Evolutionary conservation across 306 rosid species (phyloP).

Genomic region (Psophocarpus tetragonolobus): DNA sequence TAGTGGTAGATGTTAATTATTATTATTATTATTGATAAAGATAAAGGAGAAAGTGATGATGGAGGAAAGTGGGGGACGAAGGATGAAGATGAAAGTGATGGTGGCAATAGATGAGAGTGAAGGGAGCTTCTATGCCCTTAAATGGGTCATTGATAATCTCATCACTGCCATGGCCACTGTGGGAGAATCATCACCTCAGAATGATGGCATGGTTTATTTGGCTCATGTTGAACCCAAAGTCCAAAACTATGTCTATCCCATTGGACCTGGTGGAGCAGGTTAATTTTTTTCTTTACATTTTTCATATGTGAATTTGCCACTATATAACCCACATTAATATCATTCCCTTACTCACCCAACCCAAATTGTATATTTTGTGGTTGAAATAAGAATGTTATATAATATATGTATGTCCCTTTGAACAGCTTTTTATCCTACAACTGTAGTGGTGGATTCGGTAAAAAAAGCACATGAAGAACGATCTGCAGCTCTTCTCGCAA

Average conservation of each 20-base stretch:
- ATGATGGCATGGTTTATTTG: constrained; percentile 39
- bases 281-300: too few species aligned
- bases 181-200: not conserved
- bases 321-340: too few species aligned
- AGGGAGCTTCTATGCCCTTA: constrained; percentile 59
- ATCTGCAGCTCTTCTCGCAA: constrained; percentile 48
- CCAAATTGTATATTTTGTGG: not conserved
- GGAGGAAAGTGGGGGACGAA: constrained; percentile 18
- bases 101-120: constrained; percentile 76
- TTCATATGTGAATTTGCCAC: too few species aligned
- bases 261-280: constrained; percentile 54
- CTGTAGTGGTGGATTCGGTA: constrained; percentile 53
- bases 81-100: constrained; percentile 56
- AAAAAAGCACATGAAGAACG: constrained; percentile 62
- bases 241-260: constrained; percentile 36
- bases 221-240: constrained; percentile 53
- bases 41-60: not conserved
- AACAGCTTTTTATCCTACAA: constrained; percentile 51
- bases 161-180: constrained; percentile 10
- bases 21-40: not conserved
- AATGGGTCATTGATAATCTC: constrained; percentile 59
- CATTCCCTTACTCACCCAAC: too few species aligned
- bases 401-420: not conserved
- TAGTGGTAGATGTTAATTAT: too few species aligned
- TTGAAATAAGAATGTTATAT: not conserved